Evolutionary conservation across 2,329 filamentous ascomycete genomes (phyloP), one percentile per base, ranked within the genome.

Genomic region (Sporothrix curviconia): DNA sequence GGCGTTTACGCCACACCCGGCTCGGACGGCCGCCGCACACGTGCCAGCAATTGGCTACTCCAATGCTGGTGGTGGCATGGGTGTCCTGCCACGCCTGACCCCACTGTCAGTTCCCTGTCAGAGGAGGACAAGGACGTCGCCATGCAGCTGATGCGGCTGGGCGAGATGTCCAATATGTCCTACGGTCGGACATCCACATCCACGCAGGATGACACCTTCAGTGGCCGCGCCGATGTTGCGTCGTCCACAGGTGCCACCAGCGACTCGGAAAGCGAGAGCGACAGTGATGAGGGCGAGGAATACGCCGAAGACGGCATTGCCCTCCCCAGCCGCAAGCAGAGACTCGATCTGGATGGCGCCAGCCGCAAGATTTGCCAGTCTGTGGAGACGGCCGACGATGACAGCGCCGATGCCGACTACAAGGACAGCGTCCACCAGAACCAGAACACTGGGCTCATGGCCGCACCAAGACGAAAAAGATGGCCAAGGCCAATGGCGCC

Each of bases 81-180:
- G 58, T 12, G 58, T 66, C 64, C 77, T 96, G 62, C 92, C 19
- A 99, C 94, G 2, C 94, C 94, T 25, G 94, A 97, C 66, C 92
- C 92, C n/a, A 99, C 94, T 12, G 89, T 97, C 65, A 97, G 92
- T 73, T 95, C 90, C 71, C 92, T 99, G 71, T 97, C 92, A 14
- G 94, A 99, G 69, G 94, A 99, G 72, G 83, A 86, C 65, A 86
- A 86, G 68, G 94, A 99, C 72, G 94, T 97, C 61, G 94, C 94
- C 58, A 86, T 96, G 69, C 94, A 97, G 74, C 79, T 99, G 67
- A 97, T 99, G 86, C 88, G 92, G 65, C 82, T 99, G 56, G 92
- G 94, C 46, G 92, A 96, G 69, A 90, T 92, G 65, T 94, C 91
- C 57, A 95, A 95, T 69, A 87, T 95, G 67, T 95, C 91, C 1